phyloP scores from a whole-genome alignment of 2,329 filamentous ascomycete species.

The Ceratocystis cubensis region DNA sequence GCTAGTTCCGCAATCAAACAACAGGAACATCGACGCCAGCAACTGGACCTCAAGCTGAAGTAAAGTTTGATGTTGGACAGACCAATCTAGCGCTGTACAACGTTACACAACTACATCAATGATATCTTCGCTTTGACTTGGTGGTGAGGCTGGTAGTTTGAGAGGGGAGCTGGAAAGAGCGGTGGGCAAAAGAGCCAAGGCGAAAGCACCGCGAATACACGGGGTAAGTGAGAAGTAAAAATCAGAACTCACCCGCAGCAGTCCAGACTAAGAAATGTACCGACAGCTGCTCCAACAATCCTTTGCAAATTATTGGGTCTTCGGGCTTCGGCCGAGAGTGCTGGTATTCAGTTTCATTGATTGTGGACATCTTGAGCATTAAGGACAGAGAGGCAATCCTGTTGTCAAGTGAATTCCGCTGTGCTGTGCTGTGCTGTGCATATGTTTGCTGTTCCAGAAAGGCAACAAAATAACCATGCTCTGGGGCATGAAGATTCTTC shows the following conservation, averaged over 20 bases:
- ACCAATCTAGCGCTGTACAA: conserved; percentile 8
- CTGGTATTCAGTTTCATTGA: not conserved
- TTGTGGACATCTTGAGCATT: not conserved
- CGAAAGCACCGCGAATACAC: not conserved
- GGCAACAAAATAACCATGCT: not conserved
- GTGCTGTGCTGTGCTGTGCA: not conserved
- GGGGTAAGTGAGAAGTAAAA: not conserved
- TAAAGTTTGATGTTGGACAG: conserved; percentile 9
- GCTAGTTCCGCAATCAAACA: not conserved
- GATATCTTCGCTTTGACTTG: not conserved
- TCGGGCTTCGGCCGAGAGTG: not conserved
- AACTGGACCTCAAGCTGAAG: not conserved
- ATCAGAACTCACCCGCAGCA: no score
- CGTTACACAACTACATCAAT: conserved; percentile 5
- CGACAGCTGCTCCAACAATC: not conserved
- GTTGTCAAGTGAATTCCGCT: not conserved
- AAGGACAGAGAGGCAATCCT: not conserved
- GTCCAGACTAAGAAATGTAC: not conserved
- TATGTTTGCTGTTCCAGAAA: not conserved
- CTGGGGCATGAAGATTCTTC: conserved; percentile 7
- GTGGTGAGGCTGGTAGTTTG: not conserved
- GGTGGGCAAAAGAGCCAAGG: not conserved
- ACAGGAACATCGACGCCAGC: not conserved
- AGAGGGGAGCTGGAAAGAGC: not conserved
- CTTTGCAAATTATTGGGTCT: conserved; percentile 2